Percentiles rank a stretch among this genome's conserved stretches.
Evolutionary conservation across 2,329 filamentous ascomycete species (phyloP).

Genomic region (Hymenoscyphus scutula): DNA sequence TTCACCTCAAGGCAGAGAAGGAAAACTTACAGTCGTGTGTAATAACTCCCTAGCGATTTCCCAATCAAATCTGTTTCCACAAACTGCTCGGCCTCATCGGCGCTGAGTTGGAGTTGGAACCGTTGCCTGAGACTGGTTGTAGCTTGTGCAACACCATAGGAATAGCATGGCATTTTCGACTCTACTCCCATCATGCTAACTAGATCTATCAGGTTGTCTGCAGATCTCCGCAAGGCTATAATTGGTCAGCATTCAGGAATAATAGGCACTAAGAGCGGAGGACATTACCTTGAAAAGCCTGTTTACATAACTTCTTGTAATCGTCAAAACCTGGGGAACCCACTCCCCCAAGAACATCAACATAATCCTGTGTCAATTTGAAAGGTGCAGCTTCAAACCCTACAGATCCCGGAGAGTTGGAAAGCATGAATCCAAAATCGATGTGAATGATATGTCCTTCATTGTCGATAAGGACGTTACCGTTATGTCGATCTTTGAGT

Average conservation of each 20-base stretch:
- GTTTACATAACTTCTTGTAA: conserved; percentile 77
- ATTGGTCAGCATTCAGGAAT: conserved; percentile 19
- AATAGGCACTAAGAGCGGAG: conserved; percentile 13
- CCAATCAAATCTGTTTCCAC: conserved; percentile 76
- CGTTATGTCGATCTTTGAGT: conserved; percentile 83
- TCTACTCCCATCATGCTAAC: conserved; percentile 82
- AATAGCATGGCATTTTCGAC: conserved; percentile 82
- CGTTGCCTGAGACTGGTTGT: conserved; percentile 68
- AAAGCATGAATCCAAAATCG: conserved; percentile 88
- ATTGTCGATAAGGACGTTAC: conserved; percentile 81
- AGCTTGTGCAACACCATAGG: conserved; percentile 68
- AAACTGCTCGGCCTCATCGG: conserved; percentile 76
- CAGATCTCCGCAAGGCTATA: conserved; percentile 69
- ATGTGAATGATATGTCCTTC: conserved; percentile 86
- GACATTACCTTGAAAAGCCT: conserved; percentile 70
- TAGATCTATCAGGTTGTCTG: conserved; percentile 77
- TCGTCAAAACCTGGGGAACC: conserved; percentile 68
- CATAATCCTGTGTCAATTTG: conserved; percentile 82
- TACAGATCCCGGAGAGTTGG: conserved; percentile 79
- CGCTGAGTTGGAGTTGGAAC: conserved; percentile 79
- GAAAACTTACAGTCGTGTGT: conserved; percentile 71
- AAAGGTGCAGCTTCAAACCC: conserved; percentile 86
- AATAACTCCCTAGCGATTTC: conserved; percentile 84
- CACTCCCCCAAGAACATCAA: conserved; percentile 76
- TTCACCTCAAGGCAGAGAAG: not conserved